Percentiles rank a stretch among this genome's conserved stretches.
These are phyloP conservation scores for Cyberlindnera saturnus DNA, from an alignment of 805 yeast genomes.

Conservation along the genomic window DNA sequence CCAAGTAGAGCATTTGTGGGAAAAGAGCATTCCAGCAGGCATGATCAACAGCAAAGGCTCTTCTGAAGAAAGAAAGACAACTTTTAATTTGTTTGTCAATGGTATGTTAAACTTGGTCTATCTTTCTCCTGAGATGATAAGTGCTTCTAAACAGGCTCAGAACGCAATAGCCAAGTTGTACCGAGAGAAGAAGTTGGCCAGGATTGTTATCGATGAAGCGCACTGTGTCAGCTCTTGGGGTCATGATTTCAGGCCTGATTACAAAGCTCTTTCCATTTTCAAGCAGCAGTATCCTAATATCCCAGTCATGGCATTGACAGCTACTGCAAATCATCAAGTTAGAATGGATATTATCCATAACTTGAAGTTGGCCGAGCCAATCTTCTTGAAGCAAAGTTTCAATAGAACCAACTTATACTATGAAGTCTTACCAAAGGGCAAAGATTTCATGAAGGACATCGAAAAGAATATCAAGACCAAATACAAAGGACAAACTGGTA, in stretches of 20 bases:
- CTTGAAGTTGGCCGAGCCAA: constrained; percentile 54
- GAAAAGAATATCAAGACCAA: constrained; percentile 44
- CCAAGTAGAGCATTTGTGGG: constrained; percentile 77
- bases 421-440: constrained; percentile 63
- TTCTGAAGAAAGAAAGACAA: constrained; percentile 54
- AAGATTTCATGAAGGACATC: constrained; percentile 50
- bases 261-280: constrained; percentile 71
- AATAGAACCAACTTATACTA: constrained; percentile 82
- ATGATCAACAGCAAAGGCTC: constrained; percentile 80
- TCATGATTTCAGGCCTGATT: constrained; percentile 96
- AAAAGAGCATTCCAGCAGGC: constrained; percentile 68
- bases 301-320: constrained; percentile 94
- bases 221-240: constrained; percentile 99
- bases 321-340: constrained; percentile 92
- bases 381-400: constrained; percentile 81
- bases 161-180: constrained; percentile 54
- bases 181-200: constrained; percentile 53
- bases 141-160: constrained; percentile 63
- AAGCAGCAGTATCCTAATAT: constrained; percentile 68
- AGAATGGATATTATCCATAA: constrained; percentile 80
- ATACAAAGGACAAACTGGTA: constrained; percentile 65
- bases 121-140: constrained; percentile 92
- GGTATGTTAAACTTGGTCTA: constrained; percentile 76
- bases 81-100: constrained; percentile 53
- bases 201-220: constrained; percentile 94